Base-by-base conservation (phyloP, 2,329 filamentous ascomycete species). In the Fusarium sp. region DNA sequence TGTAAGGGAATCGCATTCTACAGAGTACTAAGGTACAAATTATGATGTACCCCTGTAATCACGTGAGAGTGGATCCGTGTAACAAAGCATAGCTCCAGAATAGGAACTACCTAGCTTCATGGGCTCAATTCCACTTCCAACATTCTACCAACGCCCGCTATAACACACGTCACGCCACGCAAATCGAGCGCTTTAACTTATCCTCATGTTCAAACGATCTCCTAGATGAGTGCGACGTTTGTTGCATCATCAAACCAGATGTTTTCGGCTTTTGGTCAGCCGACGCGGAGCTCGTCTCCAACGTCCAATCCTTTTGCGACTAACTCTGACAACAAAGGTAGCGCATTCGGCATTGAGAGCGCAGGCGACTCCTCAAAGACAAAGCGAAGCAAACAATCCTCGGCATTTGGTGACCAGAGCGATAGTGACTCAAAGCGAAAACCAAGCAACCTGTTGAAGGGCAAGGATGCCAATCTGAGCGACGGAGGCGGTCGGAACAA, bases 161-260 rank as follows among this genome's bases (percentile, higher is more conserved):
- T 47, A 55, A 46, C 38, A 44, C 42, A 52, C 65, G 37, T 60
- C 39, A 63, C 52, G 41, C 52, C 55, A 63, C 61, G 55, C 57
- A 68, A 55, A 49, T 57, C 46, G 48, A 66, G 66, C 58, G 48
- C 62, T 69, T 43, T 33, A 54, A 66, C 41, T 65, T 31, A 67
- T 66, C 67, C 71, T 66, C 74, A 81, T 81, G 79, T 73, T 68
- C 73, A 74, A 75, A 74, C 74, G 66, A 74, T 63, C 68, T 57
- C 64, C 59, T 71, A 72, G 78, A 75, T 80, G 79, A 77, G 74
- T 78, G 80, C 79, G 78, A 80, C 79, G 71, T 66, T 65, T 63
- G 79, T 80, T 80, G 80, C 80, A 79, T 79, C 79, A 77, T 80
- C 79, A 72, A 76, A 68, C 73, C 74, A 77, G 73, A 81, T 81